Base-by-base conservation (phyloP, 2,329 filamentous ascomycete genomes). In the Microdochium nivale region DNA sequence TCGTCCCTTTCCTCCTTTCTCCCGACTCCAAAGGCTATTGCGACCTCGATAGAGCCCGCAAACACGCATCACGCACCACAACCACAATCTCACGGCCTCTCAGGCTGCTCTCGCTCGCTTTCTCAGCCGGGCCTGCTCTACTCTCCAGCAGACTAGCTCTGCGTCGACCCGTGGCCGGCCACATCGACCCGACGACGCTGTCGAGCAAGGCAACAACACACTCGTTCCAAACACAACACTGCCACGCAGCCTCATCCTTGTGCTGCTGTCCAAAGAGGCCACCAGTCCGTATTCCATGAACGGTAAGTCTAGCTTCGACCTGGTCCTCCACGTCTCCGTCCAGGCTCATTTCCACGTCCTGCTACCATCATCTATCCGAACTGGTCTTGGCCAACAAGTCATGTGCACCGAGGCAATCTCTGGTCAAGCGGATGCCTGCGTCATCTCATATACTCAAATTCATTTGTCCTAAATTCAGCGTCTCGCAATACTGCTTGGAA, bases 121-220 rank as follows among this genome's bases (percentile, higher is more conserved):
- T 13, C 47, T 40, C n/a, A 50, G 49, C 53, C 47, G 49, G 52
- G n/a, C 40, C 47, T 50, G 48, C 48, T 49, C 47, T 49, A 48
- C 52, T 51, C 52, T 51, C 49, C 30, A 43, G 33, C 35, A 40
- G 30, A 24, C 32, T 25, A 56, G 43, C 50, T 25, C 49, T 55
- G 52, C 49, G 57, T 59, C 47, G 47, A 44, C 40, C 44, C 49
- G 62, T 66, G 60, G 62, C 63, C 62, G 63, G 62, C 62, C 61
- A 64, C 62, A 62, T 53, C 52, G 55, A 56, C 52, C 51, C 47
- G 32, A 55, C 55, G 49, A 55, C 55, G 49, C 49, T 50, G 50
- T 46, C 43, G 48, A 24, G 35, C 37, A 47, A 46, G 51, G 49
- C 51, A 51, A 50, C 51, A 51, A 52, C 55, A 51, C 49, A 52